Evolutionary conservation across 768 basidiomycete genomes (phyloP).

Genomic region (Boletus tylopilopsis): DNA sequence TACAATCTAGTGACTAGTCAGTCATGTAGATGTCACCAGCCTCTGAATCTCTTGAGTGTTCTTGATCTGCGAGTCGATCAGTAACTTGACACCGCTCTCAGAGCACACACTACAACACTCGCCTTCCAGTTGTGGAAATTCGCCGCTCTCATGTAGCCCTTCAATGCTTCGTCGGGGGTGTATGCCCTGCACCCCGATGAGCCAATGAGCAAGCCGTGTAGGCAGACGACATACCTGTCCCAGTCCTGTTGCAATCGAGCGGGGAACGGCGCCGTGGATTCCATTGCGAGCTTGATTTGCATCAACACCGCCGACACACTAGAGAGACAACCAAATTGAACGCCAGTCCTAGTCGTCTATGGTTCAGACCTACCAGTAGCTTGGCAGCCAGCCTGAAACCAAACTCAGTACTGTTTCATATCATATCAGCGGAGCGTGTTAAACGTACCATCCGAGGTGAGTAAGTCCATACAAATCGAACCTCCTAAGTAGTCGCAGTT

Average conservation of each 20-base stretch:
- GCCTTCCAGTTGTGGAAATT: constrained; percentile 62
- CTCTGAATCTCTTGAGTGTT: constrained; percentile 14
- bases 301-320: constrained; percentile 46
- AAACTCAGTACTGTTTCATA: not conserved
- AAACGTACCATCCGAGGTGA: constrained; percentile 51
- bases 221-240: constrained; percentile 36
- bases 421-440: not conserved
- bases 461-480: constrained; percentile 71
- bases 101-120: constrained; percentile 6
- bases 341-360: not conserved
- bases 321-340: not conserved
- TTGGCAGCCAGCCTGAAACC: constrained; percentile 50
- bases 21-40: constrained; percentile 14
- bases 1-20: too few species aligned
- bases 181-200: constrained; percentile 33
- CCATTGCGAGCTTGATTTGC: constrained; percentile 68
- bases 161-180: constrained; percentile 52
- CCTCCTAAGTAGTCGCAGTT: constrained; percentile 42
- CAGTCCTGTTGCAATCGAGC: constrained; percentile 52
- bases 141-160: constrained; percentile 65
- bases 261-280: constrained; percentile 60
- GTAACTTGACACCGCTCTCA: too few species aligned
- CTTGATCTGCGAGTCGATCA: constrained; percentile 20
- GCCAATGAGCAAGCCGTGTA: not conserved
- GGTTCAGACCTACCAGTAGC: constrained; percentile 45